phyloP scores from a whole-genome alignment of 2,329 filamentous ascomycete species.

The Biscogniauxia mediterranea region DNA sequence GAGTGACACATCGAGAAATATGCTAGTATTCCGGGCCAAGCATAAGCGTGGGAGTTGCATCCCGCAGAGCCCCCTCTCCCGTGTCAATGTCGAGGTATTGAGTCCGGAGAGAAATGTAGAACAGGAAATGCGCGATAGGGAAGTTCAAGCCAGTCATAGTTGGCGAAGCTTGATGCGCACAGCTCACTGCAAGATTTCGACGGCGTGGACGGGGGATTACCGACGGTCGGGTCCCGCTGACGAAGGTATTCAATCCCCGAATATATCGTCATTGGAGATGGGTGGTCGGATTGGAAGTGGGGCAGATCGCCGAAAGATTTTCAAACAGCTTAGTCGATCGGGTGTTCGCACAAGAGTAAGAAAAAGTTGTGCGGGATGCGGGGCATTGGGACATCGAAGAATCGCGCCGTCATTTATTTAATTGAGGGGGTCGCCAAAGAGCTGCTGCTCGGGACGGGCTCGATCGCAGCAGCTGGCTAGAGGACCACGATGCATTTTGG shows the following conservation, averaged over 20 bases:
- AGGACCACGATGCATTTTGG: slow-evolving; percentile 3
- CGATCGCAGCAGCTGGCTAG: slow-evolving; percentile 3
- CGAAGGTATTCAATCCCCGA: neutral
- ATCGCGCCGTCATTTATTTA: slow-evolving; percentile 5
- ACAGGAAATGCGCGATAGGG: neutral
- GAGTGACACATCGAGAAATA: neutral
- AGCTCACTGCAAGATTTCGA: neutral
- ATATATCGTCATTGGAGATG: neutral
- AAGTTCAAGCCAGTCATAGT: too few species aligned
- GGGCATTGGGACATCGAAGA: slow-evolving; percentile 21
- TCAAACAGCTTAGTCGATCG: slow-evolving; percentile 21
- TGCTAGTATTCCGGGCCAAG: neutral
- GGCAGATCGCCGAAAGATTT: slow-evolving; percentile 25
- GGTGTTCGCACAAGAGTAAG: slow-evolving; percentile 15
- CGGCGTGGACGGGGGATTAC: neutral
- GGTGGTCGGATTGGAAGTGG: slow-evolving; percentile 15
- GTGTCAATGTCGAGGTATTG: neutral
- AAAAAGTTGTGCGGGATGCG: slow-evolving; percentile 20
- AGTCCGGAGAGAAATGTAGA: neutral
- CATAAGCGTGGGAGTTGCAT: neutral
- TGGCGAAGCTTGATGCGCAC: neutral
- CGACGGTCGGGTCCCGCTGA: neutral
- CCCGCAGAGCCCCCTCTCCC: neutral
- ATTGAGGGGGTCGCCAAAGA: neutral
- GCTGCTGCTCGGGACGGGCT: neutral